Evolutionary conservation across 139 green algal species (phyloP).

Genomic region (Picochlorum sp.): DNA sequence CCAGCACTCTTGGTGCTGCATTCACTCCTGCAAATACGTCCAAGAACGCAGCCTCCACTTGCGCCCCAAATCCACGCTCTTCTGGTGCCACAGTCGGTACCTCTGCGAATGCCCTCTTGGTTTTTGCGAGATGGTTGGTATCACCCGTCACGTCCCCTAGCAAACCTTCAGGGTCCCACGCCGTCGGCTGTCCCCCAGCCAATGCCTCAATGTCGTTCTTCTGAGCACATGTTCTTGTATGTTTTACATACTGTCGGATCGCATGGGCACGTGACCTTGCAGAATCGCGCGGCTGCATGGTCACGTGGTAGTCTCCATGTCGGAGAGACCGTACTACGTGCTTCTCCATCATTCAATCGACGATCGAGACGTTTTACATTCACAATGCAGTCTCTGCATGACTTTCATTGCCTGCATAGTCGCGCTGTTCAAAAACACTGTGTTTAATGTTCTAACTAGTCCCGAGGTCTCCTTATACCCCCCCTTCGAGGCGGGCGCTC

Average conservation of each 20-base stretch:
- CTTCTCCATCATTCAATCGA: no score
- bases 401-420: no score
- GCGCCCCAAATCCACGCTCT: conserved; percentile 4
- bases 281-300: no score
- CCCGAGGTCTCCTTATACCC: no score
- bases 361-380: no score
- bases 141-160: not conserved
- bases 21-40: conserved; percentile 11
- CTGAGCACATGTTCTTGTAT: not conserved
- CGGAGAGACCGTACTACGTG: no score
- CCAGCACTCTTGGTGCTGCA: conserved; percentile 23
- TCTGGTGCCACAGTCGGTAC: conserved; percentile 2
- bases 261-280: not conserved
- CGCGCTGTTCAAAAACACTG: no score
- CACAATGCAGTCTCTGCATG: no score
- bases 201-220: not conserved
- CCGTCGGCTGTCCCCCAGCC: conserved; percentile 1
- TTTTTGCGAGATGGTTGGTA: not conserved
- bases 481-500: no score
- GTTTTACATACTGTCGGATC: not conserved
- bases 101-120: not conserved
- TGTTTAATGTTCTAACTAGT: no score
- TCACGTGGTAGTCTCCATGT: no score
- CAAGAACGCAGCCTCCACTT: not conserved
- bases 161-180: conserved; percentile 11